These are phyloP conservation scores for Prunus fruticosa DNA, from an alignment of 306 rosid genomes.

Conservation along the genomic window DNA sequence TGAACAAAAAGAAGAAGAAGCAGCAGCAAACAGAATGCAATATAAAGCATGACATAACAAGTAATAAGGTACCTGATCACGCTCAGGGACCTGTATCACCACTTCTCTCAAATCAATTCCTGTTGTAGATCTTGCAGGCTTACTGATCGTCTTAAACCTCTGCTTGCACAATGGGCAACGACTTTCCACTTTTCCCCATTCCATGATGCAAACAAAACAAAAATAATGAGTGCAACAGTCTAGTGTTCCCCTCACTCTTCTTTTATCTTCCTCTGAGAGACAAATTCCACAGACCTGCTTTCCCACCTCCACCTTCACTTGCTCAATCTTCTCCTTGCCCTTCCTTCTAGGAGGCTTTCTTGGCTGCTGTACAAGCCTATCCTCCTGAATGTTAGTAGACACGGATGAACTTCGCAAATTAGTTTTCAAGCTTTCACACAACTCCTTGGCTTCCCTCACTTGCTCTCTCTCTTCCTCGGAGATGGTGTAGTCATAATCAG, in stretches of 20 bases:
- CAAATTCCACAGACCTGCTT: conserved; percentile 96
- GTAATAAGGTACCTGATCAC: conserved; percentile 79
- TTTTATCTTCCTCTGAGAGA: conserved; percentile 87
- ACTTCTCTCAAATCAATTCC: conserved; percentile 69
- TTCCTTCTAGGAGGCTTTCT: conserved; percentile 60
- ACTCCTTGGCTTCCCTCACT: conserved; percentile 77
- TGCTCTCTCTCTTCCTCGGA: conserved; percentile 99
- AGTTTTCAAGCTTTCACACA: conserved; percentile 45
- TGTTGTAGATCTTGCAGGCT: conserved; percentile 59
- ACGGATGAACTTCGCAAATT: conserved; percentile 52
- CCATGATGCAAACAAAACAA: conserved; percentile 92
- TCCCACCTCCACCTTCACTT: conserved; percentile 49
- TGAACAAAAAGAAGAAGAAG: conserved; percentile 1
- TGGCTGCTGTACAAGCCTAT: conserved; percentile 27
- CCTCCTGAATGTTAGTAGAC: conserved; percentile 38
- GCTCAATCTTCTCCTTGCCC: conserved; percentile 90
- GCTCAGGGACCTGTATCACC: conserved; percentile 74
- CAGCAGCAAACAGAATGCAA: conserved; percentile 12
- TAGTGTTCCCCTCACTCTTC: conserved; percentile 83
- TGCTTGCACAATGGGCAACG: conserved; percentile 99
- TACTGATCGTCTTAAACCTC: conserved; percentile 82
- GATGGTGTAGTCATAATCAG: conserved; percentile 71
- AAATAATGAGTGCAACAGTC: conserved; percentile 91
- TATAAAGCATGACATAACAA: conserved; percentile 17
- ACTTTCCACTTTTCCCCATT: conserved; percentile 98